Evolutionary conservation across 331 rosid species (phyloP).

Genomic region (Pyrus hybrid): DNA sequence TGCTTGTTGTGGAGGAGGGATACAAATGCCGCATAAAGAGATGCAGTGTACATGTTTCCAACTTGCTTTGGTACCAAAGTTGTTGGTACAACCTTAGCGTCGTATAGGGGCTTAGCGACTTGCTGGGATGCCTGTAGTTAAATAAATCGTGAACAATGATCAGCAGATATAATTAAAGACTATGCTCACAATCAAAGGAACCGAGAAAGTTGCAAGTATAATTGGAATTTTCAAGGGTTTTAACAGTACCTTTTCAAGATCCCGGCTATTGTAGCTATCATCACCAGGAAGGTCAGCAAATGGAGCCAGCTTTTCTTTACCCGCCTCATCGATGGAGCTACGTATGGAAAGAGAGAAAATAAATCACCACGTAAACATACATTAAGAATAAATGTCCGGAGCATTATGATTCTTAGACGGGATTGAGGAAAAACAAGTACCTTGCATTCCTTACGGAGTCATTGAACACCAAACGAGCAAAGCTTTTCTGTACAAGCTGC

Average conservation of each 20-base stretch:
- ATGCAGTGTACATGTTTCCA: conserved; percentile 99
- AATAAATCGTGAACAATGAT: conserved; percentile 3
- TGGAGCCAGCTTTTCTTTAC: conserved; percentile 74
- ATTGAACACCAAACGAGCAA: conserved; percentile 75
- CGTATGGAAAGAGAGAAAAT: conserved; percentile 20
- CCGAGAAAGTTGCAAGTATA: not conserved
- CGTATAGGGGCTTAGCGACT: conserved; percentile 73
- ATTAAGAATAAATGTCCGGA: not conserved
- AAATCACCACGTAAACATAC: conserved; percentile 7
- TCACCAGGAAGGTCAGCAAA: conserved; percentile 57
- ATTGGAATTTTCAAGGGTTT: not conserved
- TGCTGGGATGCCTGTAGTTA: conserved; percentile 71
- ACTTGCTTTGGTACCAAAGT: conserved; percentile 93
- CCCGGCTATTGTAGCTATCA: conserved; percentile 92
- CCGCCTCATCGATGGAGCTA: conserved; percentile 66
- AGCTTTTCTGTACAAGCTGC: conserved; percentile 98
- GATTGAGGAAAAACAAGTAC: conserved; percentile 28
- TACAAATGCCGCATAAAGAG: conserved; percentile 95
- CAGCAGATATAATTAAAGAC: conserved; percentile 7
- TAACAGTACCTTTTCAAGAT: conserved; percentile 83
- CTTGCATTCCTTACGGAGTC: conserved; percentile 74
- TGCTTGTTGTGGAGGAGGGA: conserved; percentile 81
- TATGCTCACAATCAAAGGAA: not conserved
- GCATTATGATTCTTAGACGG: conserved; percentile 6
- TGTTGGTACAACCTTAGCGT: conserved; percentile 83